phyloP scores from a whole-genome alignment of 139 green algal species.

The Coelastrella sp. region DNA sequence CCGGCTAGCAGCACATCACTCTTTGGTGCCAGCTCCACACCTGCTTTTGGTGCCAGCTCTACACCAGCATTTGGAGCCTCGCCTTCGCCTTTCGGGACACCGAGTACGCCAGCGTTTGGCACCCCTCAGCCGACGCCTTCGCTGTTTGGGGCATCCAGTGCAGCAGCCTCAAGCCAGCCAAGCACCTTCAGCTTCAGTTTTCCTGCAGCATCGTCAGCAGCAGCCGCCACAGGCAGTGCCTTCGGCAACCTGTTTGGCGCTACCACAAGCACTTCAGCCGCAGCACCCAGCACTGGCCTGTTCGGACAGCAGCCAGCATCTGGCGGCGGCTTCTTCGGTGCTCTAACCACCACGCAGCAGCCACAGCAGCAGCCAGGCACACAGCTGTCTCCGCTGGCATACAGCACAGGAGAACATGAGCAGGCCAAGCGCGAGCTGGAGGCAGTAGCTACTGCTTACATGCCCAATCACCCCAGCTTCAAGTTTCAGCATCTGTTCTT shows the following conservation, averaged over 20 bases:
- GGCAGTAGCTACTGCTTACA: constrained; percentile 60
- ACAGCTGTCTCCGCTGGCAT: not conserved
- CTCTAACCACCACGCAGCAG: constrained; percentile 6
- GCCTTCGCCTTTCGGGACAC: not conserved
- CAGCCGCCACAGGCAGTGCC: not conserved
- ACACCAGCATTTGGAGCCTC: constrained; percentile 6
- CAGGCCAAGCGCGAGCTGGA: constrained; percentile 31
- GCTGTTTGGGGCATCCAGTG: not conserved
- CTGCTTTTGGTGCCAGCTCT: constrained; percentile 21
- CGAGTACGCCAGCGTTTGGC: constrained; percentile 14
- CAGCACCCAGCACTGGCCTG: constrained; percentile 12
- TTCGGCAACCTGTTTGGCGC: constrained; percentile 40
- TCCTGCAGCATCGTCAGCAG: not conserved
- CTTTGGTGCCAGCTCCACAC: constrained; percentile 22
- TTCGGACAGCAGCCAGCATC: not conserved
- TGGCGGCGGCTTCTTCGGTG: constrained; percentile 10
- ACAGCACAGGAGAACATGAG: not conserved
- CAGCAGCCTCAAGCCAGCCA: constrained; percentile 19
- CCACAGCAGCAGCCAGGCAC: constrained; percentile 1
- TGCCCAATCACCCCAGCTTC: constrained; percentile 52
- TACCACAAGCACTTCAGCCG: not conserved
- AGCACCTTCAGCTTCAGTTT: constrained; percentile 31
- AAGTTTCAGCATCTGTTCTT: constrained; percentile 82
- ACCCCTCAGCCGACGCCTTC: not conserved
- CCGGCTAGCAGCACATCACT: constrained; percentile 3